Conservation (phyloP, 306 rosid species). For the Urtica urens region DNA sequence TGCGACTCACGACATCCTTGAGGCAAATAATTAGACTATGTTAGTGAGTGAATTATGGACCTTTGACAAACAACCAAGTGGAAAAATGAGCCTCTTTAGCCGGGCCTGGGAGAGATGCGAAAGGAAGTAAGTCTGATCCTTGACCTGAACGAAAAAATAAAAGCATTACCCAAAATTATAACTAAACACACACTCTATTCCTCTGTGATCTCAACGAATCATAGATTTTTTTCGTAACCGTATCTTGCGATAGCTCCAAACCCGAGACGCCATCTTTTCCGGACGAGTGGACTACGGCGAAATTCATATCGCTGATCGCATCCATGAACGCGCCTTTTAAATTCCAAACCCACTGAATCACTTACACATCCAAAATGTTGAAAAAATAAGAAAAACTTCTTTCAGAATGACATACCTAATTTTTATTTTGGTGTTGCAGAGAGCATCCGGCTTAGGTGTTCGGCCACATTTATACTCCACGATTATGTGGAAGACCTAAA, state of each 20-base stretch:
- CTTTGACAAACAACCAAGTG: conserved; percentile 81
- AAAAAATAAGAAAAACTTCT: neutral
- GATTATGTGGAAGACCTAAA: conserved; percentile 75
- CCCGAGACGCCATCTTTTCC: conserved; percentile 33
- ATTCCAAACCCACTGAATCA: neutral
- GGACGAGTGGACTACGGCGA: conserved; percentile 68
- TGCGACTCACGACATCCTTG: no score
- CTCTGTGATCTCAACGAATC: no score
- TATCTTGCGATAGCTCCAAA: conserved; percentile 69
- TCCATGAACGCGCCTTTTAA: conserved; percentile 94
- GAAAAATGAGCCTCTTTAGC: conserved; percentile 70
- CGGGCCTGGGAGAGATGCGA: conserved; percentile 81
- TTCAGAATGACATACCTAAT: conserved; percentile 54
- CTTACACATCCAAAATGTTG: neutral
- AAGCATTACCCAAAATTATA: no score
- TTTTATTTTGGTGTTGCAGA: conserved; percentile 93
- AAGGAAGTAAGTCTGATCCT: conserved; percentile 94
- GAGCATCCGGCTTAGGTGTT: conserved; percentile 88
- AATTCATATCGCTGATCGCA: conserved; percentile 61
- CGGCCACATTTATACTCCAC: conserved; percentile 87
- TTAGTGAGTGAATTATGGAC: no score
- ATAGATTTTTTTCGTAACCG: no score
- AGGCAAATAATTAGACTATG: no score
- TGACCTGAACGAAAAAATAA: conserved; percentile 41
- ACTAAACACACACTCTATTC: no score